Conservation (phyloP, 129 eudicot species). For the Pittosporum tobira region DNA sequence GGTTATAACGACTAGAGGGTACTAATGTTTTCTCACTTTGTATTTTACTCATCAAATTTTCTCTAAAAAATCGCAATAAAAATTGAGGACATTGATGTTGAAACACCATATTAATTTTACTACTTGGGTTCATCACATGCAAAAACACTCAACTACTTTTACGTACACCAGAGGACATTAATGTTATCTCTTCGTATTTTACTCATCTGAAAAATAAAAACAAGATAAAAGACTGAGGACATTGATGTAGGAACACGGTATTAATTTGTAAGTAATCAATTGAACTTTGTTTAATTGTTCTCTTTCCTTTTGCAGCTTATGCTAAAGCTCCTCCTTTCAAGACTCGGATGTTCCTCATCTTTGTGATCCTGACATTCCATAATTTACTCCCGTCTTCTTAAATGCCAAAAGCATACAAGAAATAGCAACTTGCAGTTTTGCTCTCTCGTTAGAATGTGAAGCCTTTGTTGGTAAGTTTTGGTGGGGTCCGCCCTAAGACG, state of each 20-base stretch:
- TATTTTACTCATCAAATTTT: too few species aligned
- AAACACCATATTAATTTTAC: too few species aligned
- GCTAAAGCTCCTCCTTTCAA: constrained; percentile 14
- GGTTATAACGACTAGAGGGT: too few species aligned
- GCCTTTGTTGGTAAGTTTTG: constrained; percentile 2
- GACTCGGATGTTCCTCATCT: constrained; percentile 18
- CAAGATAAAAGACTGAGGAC: background rate
- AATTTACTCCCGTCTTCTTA: constrained; percentile 11
- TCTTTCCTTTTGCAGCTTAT: constrained; percentile 33
- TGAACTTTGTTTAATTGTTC: background rate
- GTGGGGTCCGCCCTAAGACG: constrained; percentile 9
- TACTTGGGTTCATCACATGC: background rate
- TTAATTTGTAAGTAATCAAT: background rate
- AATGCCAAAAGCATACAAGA: constrained; percentile 6
- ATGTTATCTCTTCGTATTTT: background rate
- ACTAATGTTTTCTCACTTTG: too few species aligned
- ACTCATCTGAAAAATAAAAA: too few species aligned
- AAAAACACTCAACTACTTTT: background rate
- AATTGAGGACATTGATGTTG: too few species aligned
- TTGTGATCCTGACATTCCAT: constrained; percentile 22
- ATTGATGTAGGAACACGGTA: background rate
- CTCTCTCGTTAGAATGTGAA: constrained; percentile 18
- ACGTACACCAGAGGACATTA: background rate
- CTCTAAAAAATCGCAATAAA: too few species aligned
- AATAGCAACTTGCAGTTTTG: constrained; percentile 33